Percentiles rank a stretch among this genome's conserved stretches.
These are phyloP conservation scores for Aspergillus costaricaensis DNA, from an alignment of 2,329 filamentous ascomycete species.

Conservation along the genomic window DNA sequence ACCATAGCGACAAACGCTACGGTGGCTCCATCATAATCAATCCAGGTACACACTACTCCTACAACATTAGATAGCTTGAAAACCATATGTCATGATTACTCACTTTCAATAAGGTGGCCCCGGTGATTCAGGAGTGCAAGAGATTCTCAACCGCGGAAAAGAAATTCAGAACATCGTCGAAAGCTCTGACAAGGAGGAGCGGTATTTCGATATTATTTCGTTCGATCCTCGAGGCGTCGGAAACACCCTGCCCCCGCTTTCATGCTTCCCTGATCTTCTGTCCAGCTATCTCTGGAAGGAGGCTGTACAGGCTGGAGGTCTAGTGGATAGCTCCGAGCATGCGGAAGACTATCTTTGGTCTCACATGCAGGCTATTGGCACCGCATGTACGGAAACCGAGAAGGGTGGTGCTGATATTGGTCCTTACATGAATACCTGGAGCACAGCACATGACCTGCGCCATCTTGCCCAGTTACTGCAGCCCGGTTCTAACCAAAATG, in stretches of 20 bases:
- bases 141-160: background rate
- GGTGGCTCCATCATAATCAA: background rate
- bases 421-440: background rate
- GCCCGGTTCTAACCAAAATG: background rate
- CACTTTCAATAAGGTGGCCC: background rate
- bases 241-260: background rate
- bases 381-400: background rate
- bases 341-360: background rate
- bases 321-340: background rate
- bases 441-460: background rate
- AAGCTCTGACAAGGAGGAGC: background rate
- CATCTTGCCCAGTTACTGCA: background rate
- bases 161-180: background rate
- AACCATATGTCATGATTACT: background rate
- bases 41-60: background rate
- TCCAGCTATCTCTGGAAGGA: background rate
- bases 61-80: background rate
- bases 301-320: background rate
- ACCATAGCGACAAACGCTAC: background rate
- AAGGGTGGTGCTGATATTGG: background rate
- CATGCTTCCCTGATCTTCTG: background rate
- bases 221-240: background rate
- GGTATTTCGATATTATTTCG: background rate
- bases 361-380: background rate
- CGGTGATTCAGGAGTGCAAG: background rate